A percentile compares a stretch with the other conserved stretches of the same genome.
These are phyloP conservation scores for Podila horticola DNA, from an alignment of 192 early-diverging fungal species.

Conservation along the genomic window DNA sequence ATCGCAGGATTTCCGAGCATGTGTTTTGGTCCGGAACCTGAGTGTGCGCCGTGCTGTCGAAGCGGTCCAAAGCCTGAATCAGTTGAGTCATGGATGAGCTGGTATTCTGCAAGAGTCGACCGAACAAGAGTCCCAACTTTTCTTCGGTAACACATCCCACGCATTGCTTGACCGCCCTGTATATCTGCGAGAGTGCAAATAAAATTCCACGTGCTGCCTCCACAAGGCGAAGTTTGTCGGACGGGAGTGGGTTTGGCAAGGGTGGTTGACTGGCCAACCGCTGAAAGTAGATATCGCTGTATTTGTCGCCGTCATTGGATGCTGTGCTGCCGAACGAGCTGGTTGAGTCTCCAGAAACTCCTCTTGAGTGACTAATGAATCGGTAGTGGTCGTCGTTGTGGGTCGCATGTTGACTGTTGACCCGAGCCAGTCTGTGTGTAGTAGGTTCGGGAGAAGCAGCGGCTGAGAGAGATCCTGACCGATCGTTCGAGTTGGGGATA, in stretches of 20 bases:
- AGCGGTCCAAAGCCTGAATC: slow-evolving; percentile 46
- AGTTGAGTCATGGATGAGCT: slow-evolving; percentile 46
- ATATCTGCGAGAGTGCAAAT: slow-evolving; percentile 56
- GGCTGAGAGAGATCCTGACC: background rate
- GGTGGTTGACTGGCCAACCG: slow-evolving; percentile 33
- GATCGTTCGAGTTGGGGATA: slow-evolving; percentile 7
- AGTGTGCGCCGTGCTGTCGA: slow-evolving; percentile 44
- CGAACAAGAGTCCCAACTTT: slow-evolving; percentile 40
- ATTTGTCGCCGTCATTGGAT: slow-evolving; percentile 44
- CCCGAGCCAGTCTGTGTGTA: slow-evolving; percentile 6
- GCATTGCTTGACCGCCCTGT: slow-evolving; percentile 54
- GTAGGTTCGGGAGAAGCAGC: slow-evolving; percentile 18
- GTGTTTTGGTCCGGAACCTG: slow-evolving; percentile 32
- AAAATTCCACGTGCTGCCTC: slow-evolving; percentile 56
- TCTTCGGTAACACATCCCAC: slow-evolving; percentile 49
- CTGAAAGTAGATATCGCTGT: slow-evolving; percentile 54
- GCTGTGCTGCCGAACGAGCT: slow-evolving; percentile 35
- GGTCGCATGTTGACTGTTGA: slow-evolving; percentile 25
- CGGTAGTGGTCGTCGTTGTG: slow-evolving; percentile 33
- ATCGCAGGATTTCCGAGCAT: slow-evolving; percentile 40
- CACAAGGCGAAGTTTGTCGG: slow-evolving; percentile 44
- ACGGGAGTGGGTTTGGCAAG: slow-evolving; percentile 23
- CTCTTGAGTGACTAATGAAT: slow-evolving; percentile 50
- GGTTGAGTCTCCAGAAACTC: slow-evolving; percentile 52
- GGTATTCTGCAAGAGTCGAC: slow-evolving; percentile 44